Conservation (phyloP, 768 basidiomycete species). For the Termitomyces sp. region DNA sequence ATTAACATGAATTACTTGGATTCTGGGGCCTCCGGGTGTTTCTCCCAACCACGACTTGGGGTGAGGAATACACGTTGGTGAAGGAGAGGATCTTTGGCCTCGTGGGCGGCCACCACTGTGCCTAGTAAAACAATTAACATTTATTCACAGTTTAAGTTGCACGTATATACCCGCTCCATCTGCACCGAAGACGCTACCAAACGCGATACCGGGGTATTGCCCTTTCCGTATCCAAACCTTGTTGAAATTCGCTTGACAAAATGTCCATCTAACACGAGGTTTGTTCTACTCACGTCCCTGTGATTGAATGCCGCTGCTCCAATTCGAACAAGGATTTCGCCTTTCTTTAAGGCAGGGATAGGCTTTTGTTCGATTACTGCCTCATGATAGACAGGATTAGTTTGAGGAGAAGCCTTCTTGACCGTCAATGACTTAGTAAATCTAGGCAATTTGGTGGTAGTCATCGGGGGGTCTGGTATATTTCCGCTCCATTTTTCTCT, state of each 20-base stretch:
- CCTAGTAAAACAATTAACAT: conserved; percentile 35
- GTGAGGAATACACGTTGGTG: conserved; percentile 69
- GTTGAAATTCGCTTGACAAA: conserved; percentile 3
- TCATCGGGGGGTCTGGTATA: conserved; percentile 1
- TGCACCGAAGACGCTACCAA: conserved; percentile 61
- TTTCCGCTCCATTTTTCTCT: conserved; percentile 1
- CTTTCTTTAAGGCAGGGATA: conserved; percentile 47
- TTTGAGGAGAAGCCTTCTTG: conserved; percentile 33
- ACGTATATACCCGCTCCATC: conserved; percentile 74
- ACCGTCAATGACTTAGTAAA: conserved; percentile 48
- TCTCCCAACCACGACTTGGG: conserved; percentile 77
- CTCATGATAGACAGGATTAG: conserved; percentile 51
- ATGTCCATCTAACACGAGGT: not conserved
- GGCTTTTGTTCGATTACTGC: conserved; percentile 47
- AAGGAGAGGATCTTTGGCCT: conserved; percentile 52
- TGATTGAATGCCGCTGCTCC: conserved; percentile 75
- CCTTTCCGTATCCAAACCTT: conserved; percentile 77
- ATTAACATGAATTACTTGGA: conserved; percentile 35
- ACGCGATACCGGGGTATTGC: conserved; percentile 58
- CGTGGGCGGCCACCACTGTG: conserved; percentile 54
- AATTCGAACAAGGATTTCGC: conserved; percentile 65
- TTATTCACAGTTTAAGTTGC: not conserved
- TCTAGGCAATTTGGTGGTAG: conserved; percentile 27
- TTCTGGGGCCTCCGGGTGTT: conserved; percentile 62
- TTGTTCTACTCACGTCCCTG: conserved; percentile 48